Conservation (phyloP, 192 early-diverging fungal genomes). For the Spizellomyces sp. region DNA sequence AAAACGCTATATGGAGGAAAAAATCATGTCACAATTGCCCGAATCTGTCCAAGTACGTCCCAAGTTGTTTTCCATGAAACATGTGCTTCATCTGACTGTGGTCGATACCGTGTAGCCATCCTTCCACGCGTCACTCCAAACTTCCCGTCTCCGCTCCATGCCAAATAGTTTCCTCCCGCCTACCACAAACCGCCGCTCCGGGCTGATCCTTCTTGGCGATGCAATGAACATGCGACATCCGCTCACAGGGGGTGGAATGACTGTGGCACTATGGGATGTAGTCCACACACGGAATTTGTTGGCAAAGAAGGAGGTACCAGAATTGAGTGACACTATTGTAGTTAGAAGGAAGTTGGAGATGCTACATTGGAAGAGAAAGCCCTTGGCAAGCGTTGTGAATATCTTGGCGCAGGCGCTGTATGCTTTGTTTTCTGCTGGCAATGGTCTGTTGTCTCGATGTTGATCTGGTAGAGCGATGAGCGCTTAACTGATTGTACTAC, state of each 20-base stretch:
- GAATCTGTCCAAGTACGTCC: constrained; percentile 49
- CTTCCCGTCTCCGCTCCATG: constrained; percentile 78
- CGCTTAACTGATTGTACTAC: neutral
- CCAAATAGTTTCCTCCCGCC: constrained; percentile 90
- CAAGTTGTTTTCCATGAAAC: neutral
- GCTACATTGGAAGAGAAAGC: constrained; percentile 80
- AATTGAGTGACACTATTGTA: constrained; percentile 7
- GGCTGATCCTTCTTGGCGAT: constrained; percentile 88
- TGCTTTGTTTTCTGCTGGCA: constrained; percentile 81
- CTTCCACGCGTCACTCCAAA: constrained; percentile 71
- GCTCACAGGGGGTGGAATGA: constrained; percentile 97
- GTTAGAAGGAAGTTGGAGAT: constrained; percentile 59
- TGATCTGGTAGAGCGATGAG: neutral
- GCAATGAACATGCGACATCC: constrained; percentile 97
- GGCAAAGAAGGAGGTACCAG: constrained; percentile 30
- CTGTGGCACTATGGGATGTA: constrained; percentile 91
- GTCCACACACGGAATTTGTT: constrained; percentile 72
- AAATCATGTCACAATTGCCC: constrained; percentile 74
- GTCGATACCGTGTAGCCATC: constrained; percentile 21
- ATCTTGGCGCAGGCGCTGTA: constrained; percentile 93
- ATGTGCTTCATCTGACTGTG: neutral
- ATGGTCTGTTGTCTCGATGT: constrained; percentile 47
- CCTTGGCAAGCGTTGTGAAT: constrained; percentile 77
- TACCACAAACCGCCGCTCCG: constrained; percentile 66
- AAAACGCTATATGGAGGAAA: constrained; percentile 60